phyloP scores from a whole-genome alignment of 306 rosid genomes.

The Coriaria nepalensis region DNA sequence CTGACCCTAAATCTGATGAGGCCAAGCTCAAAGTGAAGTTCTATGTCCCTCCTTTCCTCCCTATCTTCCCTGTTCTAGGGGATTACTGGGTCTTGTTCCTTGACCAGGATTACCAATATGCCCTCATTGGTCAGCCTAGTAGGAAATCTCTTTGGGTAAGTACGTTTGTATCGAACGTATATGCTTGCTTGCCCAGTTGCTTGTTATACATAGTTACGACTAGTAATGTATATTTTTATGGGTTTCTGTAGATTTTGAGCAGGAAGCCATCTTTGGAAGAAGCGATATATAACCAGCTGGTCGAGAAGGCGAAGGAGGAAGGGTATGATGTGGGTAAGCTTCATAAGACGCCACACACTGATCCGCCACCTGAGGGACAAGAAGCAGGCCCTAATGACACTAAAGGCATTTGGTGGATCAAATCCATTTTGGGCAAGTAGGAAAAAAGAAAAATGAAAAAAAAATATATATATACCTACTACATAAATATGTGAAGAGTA shows the following conservation, averaged over 20 bases:
- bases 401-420: conserved; percentile 63
- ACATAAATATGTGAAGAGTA: too few relatives aligned
- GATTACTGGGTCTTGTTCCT: conserved; percentile 80
- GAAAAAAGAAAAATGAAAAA: conserved; percentile 7
- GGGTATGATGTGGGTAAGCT: conserved; percentile 88
- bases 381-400: conserved; percentile 37
- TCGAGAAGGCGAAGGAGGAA: conserved; percentile 40
- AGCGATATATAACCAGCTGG: conserved; percentile 41
- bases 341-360: conserved; percentile 68
- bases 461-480: too few relatives aligned
- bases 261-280: conserved; percentile 51
- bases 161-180: too few relatives aligned
- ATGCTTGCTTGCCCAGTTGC: too few relatives aligned
- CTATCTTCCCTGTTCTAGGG: conserved; percentile 61
- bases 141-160: conserved; percentile 78
- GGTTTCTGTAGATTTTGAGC: conserved; percentile 40
- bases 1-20: conserved; percentile 57
- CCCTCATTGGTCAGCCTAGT: conserved; percentile 65
- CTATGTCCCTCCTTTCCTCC: conserved; percentile 70
- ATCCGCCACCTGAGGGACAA: conserved; percentile 37
- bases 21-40: conserved; percentile 88
- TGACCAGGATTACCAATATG: conserved; percentile 57
- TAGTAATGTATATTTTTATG: too few relatives aligned
- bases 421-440: conserved; percentile 32
- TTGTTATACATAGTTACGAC: too few relatives aligned